phyloP scores from a whole-genome alignment of 2,329 filamentous ascomycete genomes.

The Zymoseptoria pseudotritici region DNA sequence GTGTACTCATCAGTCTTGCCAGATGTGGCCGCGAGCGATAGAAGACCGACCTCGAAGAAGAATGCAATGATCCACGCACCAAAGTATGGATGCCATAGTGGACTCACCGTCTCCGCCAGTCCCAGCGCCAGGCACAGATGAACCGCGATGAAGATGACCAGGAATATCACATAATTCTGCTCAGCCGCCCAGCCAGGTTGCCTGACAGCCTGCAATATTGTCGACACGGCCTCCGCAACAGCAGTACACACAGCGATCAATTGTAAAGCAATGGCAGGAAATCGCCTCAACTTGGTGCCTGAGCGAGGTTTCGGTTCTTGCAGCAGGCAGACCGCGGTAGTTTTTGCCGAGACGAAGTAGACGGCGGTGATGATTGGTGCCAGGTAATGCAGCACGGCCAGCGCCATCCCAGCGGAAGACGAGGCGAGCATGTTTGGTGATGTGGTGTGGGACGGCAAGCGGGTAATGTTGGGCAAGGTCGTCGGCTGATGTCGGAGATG shows the following conservation, averaged over 20 bases:
- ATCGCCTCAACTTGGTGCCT: slow-evolving; percentile 10
- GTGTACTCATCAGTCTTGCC: slow-evolving; percentile 9
- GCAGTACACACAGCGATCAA: slow-evolving; percentile 12
- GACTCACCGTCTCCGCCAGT: slow-evolving; percentile 17
- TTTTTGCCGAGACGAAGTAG: slow-evolving; percentile 24
- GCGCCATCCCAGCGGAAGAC: slow-evolving; percentile 3
- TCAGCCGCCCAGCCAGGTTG: slow-evolving; percentile 9
- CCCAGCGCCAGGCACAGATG: slow-evolving; percentile 20
- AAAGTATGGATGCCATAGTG: slow-evolving; percentile 26
- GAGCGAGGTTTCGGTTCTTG: slow-evolving; percentile 17
- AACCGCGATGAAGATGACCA: slow-evolving; percentile 12
- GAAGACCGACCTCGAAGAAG: slow-evolving; percentile 17
- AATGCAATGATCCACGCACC: slow-evolving; percentile 21
- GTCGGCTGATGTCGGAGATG: background rate
- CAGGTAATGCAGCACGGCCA: slow-evolving; percentile 22
- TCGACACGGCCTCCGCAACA: slow-evolving; percentile 15
- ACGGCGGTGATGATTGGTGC: slow-evolving; percentile 18
- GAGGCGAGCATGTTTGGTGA: slow-evolving; percentile 2
- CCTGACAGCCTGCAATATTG: slow-evolving; percentile 12
- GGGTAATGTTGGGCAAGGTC: background rate
- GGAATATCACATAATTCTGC: slow-evolving; percentile 21
- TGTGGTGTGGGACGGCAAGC: background rate
- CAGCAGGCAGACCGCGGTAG: slow-evolving; percentile 22
- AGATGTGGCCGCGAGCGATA: slow-evolving; percentile 9
- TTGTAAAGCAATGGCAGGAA: slow-evolving; percentile 14